These are phyloP conservation scores for Hypoxylon sp. DNA, from an alignment of 2,329 filamentous ascomycete species.

Conservation along the genomic window DNA sequence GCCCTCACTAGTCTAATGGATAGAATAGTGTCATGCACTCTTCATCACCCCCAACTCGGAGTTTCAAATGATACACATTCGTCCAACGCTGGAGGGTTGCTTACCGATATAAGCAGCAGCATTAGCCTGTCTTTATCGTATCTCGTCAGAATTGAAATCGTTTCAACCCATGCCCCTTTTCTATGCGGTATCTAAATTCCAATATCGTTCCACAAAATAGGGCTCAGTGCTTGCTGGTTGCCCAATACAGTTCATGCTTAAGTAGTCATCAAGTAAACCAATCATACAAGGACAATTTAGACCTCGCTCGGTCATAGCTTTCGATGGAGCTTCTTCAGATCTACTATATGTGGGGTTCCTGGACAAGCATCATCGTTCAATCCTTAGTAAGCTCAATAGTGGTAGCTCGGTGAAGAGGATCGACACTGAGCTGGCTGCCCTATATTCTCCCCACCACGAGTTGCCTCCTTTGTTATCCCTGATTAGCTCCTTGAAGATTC, in stretches of 20 bases:
- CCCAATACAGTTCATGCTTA: background rate
- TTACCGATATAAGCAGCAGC: slow-evolving; percentile 6
- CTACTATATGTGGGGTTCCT: slow-evolving; percentile 20
- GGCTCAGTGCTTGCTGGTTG: slow-evolving; percentile 10
- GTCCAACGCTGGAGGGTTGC: background rate
- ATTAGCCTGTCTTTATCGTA: background rate
- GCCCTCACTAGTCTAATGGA: background rate
- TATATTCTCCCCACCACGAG: slow-evolving; percentile 14
- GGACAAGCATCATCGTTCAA: background rate
- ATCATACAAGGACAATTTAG: slow-evolving; percentile 6
- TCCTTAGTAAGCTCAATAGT: slow-evolving; percentile 10
- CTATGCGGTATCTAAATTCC: background rate
- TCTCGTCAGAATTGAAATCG: background rate
- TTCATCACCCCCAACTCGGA: background rate
- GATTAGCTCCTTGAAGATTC: slow-evolving; percentile 2
- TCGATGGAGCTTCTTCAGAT: slow-evolving; percentile 10
- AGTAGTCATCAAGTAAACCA: slow-evolving; percentile 1
- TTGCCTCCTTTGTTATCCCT: slow-evolving; percentile 5
- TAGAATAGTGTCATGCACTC: slow-evolving; percentile 1
- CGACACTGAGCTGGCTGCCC: slow-evolving; percentile 7
- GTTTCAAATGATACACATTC: background rate
- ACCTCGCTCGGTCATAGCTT: slow-evolving; percentile 17
- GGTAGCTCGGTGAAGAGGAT: slow-evolving; percentile 37
- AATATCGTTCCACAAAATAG: slow-evolving; percentile 1
- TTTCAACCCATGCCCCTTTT: background rate